A percentile compares a stretch with the other conserved stretches of the same genome.
Conservation (phyloP, 306 rosid species). For the Begonia fuchsioides region DNA sequence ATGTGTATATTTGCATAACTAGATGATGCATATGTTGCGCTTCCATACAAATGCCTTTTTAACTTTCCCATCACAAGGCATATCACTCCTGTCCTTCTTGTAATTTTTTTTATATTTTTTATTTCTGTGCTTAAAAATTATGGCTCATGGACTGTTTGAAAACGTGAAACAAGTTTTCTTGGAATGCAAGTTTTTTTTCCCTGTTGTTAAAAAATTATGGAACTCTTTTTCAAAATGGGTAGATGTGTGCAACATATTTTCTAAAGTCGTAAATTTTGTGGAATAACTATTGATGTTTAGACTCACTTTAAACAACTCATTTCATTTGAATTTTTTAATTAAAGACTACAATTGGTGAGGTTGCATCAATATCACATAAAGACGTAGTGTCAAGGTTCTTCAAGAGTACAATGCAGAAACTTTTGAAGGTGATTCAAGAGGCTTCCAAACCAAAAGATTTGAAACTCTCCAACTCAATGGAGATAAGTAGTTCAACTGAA, state of each 20-base stretch:
- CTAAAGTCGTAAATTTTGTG: too few species aligned
- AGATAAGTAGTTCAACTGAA: constrained; percentile 24
- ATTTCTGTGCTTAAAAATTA: background rate
- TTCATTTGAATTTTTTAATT: background rate
- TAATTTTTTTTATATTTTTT: background rate
- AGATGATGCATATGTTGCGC: too few species aligned
- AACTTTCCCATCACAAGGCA: too few species aligned
- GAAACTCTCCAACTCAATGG: constrained; percentile 28
- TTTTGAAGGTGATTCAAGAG: constrained; percentile 31
- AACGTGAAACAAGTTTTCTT: too few species aligned
- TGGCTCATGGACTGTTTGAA: background rate
- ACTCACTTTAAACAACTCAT: background rate
- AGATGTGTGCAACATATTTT: too few species aligned
- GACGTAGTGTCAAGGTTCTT: constrained; percentile 37
- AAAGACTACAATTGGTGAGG: constrained; percentile 60
- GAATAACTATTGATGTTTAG: background rate
- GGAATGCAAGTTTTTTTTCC: too few species aligned
- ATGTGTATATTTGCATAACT: background rate
- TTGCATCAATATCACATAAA: constrained; percentile 76
- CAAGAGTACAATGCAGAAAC: constrained; percentile 30
- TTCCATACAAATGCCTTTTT: too few species aligned
- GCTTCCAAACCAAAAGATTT: constrained; percentile 22
- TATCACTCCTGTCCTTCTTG: background rate
- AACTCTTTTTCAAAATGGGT: too few species aligned
- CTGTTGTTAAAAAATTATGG: too few species aligned